phyloP scores from a whole-genome alignment of 768 basidiomycete genomes.

The Symmetrospora coprosmae region DNA sequence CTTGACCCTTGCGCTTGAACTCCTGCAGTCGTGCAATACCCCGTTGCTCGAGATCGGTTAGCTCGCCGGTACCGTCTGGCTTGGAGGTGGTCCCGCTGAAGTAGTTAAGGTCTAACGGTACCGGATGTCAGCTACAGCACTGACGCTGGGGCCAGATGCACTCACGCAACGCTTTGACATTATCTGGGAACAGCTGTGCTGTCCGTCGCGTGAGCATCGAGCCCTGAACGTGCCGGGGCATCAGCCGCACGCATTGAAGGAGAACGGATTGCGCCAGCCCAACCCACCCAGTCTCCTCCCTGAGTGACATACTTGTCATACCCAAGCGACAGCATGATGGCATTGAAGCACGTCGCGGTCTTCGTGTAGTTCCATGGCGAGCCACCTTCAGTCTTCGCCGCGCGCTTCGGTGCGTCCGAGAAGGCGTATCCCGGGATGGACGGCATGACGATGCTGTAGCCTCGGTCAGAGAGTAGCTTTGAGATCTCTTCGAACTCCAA shows the following conservation, averaged over 20 bases:
- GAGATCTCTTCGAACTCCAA: conserved; percentile 31
- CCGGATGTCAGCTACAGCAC: neutral
- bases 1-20: conserved; percentile 21
- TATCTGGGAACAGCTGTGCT: conserved; percentile 19
- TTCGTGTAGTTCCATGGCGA: neutral
- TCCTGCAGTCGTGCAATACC: conserved; percentile 17
- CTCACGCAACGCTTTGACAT: conserved; percentile 10
- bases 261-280: neutral
- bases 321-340: conserved; percentile 15
- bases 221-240: conserved; percentile 20
- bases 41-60: conserved; percentile 9
- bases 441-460: conserved; percentile 17
- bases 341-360: conserved; percentile 11
- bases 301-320: conserved; percentile 20
- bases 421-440: conserved; percentile 17
- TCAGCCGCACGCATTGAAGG: neutral
- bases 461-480: neutral
- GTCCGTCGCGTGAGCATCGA: conserved; percentile 17
- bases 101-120: conserved; percentile 1
- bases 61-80: conserved; percentile 8
- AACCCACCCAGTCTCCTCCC: neutral
- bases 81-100: conserved; percentile 9
- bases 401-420: conserved; percentile 8
- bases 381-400: neutral
- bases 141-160: neutral